Conservation (phyloP, 2,329 filamentous ascomycete species). For the Ophiosphaerella korrae region DNA sequence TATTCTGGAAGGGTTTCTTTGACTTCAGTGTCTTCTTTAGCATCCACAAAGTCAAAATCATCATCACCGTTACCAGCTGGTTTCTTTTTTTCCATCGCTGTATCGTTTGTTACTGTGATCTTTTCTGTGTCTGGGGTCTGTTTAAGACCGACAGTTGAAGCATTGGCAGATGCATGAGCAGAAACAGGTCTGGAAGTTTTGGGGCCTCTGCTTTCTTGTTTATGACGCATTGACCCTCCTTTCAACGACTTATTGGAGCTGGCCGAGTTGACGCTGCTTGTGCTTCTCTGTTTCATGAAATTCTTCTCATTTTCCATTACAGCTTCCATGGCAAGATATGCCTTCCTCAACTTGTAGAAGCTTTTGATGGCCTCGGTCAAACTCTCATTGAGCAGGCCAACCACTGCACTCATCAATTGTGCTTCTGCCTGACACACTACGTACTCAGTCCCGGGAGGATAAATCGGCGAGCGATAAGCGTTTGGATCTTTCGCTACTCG, state of each 20-base stretch:
- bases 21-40: conserved; percentile 55
- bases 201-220: conserved; percentile 9
- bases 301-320: conserved; percentile 77
- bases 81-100: conserved; percentile 9
- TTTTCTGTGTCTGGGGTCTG: conserved; percentile 9
- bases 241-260: conserved; percentile 26
- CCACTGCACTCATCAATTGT: conserved; percentile 86
- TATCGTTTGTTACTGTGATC: conserved; percentile 9
- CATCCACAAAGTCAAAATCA: conserved; percentile 62
- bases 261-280: conserved; percentile 34
- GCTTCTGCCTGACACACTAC: conserved; percentile 82
- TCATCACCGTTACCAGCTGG: conserved; percentile 29
- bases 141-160: conserved; percentile 23
- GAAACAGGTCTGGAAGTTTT: conserved; percentile 17
- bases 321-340: conserved; percentile 78
- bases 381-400: conserved; percentile 89
- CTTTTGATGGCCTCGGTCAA: conserved; percentile 88
- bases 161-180: conserved; percentile 15
- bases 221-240: conserved; percentile 27
- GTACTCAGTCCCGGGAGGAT: conserved; percentile 85
- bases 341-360: conserved; percentile 91
- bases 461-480: conserved; percentile 66
- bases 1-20: conserved; percentile 55
- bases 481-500: conserved; percentile 70
- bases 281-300: conserved; percentile 52